Evolutionary conservation across 2,329 filamentous ascomycete genomes (phyloP).

Genomic region (Exophiala calicioides): DNA sequence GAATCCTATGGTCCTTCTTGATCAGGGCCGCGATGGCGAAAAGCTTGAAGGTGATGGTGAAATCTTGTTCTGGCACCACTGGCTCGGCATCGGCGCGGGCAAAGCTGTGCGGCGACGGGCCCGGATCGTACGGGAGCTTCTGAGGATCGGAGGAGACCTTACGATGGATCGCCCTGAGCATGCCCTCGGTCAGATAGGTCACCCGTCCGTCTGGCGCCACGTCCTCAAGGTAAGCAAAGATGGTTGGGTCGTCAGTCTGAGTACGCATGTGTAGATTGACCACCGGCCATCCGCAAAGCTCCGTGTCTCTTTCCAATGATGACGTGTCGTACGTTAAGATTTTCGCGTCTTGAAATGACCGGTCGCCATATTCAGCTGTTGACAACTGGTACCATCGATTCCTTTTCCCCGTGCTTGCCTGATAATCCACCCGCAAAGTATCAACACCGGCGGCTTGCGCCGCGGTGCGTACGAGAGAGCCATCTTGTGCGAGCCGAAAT

Average conservation of each 20-base stretch:
- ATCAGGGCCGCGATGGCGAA: slow-evolving; percentile 1
- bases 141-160: background rate
- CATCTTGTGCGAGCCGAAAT: background rate
- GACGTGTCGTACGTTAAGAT: slow-evolving; percentile 2
- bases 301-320: slow-evolving; percentile 2
- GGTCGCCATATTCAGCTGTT: background rate
- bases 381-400: slow-evolving; percentile 4
- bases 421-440: slow-evolving; percentile 1
- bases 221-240: slow-evolving; percentile 1
- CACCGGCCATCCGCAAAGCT: slow-evolving; percentile 2
- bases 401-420: slow-evolving; percentile 1
- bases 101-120: slow-evolving; percentile 3
- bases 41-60: background rate
- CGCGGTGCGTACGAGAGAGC: background rate
- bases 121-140: background rate
- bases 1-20: slow-evolving; percentile 3
- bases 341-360: slow-evolving; percentile 1
- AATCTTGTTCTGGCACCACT: slow-evolving; percentile 4
- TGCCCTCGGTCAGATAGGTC: background rate
- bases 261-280: slow-evolving; percentile 1
- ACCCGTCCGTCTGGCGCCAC: slow-evolving; percentile 2
- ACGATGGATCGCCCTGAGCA: background rate
- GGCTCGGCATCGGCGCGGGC: background rate
- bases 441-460: slow-evolving; percentile 1
- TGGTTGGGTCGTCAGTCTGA: slow-evolving; percentile 2